phyloP scores from a whole-genome alignment of 176 grass and related monocot species.

The Hordeum marinum region DNA sequence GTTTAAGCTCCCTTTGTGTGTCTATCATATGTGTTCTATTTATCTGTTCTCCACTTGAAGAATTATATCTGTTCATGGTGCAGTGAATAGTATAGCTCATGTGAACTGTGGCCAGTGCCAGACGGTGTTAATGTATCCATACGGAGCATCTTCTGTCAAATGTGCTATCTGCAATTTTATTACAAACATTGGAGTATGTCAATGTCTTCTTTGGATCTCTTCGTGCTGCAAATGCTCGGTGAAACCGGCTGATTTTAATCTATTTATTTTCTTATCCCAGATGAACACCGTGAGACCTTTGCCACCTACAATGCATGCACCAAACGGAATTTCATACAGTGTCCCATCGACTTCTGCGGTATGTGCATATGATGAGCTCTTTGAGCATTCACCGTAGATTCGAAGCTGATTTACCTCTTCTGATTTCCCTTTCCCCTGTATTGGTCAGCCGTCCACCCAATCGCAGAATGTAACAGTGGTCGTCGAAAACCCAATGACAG shows the following conservation, averaged over 20 bases:
- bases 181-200: constrained; percentile 58
- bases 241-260: background rate
- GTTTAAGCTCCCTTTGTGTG: background rate
- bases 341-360: constrained; percentile 32
- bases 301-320: constrained; percentile 13
- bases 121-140: constrained; percentile 81
- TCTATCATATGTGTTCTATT: background rate
- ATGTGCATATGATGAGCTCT: constrained; percentile 17
- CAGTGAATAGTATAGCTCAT: constrained; percentile 70
- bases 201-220: background rate
- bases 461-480: constrained; percentile 65
- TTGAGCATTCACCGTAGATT: background rate
- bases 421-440: background rate
- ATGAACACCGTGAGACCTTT: constrained; percentile 43
- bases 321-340: constrained; percentile 30
- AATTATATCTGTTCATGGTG: constrained; percentile 33
- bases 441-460: constrained; percentile 32
- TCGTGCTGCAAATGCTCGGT: constrained; percentile 7
- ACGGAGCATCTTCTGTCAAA: constrained; percentile 77
- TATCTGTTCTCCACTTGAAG: background rate
- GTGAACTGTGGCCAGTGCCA: constrained; percentile 74
- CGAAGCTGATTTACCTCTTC: constrained; percentile 11
- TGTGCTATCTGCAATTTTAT: constrained; percentile 84
- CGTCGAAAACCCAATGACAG: constrained; percentile 91
- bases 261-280: constrained; percentile 23